Conservation (phyloP, 495 filamentous ascomycete genomes). For the Darksidea phi region DNA sequence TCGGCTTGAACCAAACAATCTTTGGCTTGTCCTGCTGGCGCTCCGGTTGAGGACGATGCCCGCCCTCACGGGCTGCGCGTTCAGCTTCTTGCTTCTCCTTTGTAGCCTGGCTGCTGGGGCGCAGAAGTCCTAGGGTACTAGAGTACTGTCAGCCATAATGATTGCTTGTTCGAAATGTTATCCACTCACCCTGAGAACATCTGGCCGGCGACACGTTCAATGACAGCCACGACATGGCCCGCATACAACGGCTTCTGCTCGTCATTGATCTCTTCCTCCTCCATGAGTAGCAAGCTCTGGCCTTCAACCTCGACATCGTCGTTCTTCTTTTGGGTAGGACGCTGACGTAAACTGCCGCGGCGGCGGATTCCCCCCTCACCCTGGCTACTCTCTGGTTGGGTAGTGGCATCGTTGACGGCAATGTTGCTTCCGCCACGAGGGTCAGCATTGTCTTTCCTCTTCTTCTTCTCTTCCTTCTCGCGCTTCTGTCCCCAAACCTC, state of each 20-base stretch:
- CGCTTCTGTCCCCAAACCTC: slow-evolving; percentile 98
- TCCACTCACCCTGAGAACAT: slow-evolving; percentile 84
- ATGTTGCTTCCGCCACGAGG: slow-evolving; percentile 66
- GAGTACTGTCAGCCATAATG: not conserved
- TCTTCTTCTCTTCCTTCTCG: slow-evolving; percentile 99
- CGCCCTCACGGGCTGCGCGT: slow-evolving; percentile 84
- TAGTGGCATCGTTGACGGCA: slow-evolving; percentile 67
- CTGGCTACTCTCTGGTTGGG: slow-evolving; percentile 60
- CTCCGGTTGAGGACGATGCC: slow-evolving; percentile 71
- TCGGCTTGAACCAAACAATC: slow-evolving; percentile 99
- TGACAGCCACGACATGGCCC: slow-evolving; percentile 93
- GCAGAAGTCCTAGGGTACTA: slow-evolving; percentile 80
- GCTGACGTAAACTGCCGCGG: slow-evolving; percentile 90
- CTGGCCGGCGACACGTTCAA: slow-evolving; percentile 93
- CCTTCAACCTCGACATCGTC: slow-evolving; percentile 99
- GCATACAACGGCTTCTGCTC: slow-evolving; percentile 97
- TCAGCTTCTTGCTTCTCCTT: slow-evolving; percentile 99
- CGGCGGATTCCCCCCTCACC: slow-evolving; percentile 81
- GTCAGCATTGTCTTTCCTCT: slow-evolving; percentile 97
- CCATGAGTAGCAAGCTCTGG: slow-evolving; percentile 91
- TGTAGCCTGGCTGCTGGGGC: slow-evolving; percentile 96
- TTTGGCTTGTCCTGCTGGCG: slow-evolving; percentile 95
- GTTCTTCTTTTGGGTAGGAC: slow-evolving; percentile 99
- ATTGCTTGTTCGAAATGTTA: not conserved
- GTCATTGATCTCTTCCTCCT: slow-evolving; percentile 98